Evolutionary conservation across 169 alveolate genomes (phyloP).

Genomic region (Amoebophrya sp.): DNA sequence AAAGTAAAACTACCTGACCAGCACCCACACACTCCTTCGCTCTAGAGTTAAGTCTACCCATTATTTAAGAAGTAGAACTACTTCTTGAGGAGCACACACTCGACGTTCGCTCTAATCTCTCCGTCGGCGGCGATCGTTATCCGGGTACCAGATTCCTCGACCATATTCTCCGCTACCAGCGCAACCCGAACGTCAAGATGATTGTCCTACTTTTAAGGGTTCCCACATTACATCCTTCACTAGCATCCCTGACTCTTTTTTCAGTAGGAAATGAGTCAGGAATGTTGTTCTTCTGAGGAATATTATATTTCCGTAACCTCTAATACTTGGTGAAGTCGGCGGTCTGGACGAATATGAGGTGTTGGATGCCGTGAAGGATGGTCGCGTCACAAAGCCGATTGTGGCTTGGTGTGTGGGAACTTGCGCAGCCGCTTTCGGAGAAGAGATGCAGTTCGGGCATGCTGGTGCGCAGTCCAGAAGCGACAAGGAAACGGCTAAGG

Average conservation of each 20-base stretch:
- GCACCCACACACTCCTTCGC: too few relatives aligned
- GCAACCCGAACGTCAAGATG: slow-evolving; percentile 41
- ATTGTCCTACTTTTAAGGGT: too few relatives aligned
- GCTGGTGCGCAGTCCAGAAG: background rate
- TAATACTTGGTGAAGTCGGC: slow-evolving; percentile 51
- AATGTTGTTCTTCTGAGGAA: too few relatives aligned
- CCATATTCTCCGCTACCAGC: slow-evolving; percentile 54
- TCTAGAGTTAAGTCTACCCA: too few relatives aligned
- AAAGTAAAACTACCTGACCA: too few relatives aligned
- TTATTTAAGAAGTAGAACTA: too few relatives aligned
- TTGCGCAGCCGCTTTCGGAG: slow-evolving; percentile 9
- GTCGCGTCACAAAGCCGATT: slow-evolving; percentile 54
- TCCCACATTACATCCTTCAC: too few relatives aligned
- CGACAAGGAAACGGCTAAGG: background rate
- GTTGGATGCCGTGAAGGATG: slow-evolving; percentile 46
- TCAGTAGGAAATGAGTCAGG: too few relatives aligned
- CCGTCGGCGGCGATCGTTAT: slow-evolving; percentile 46
- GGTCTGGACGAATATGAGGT: slow-evolving; percentile 43
- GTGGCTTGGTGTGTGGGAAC: slow-evolving; percentile 59
- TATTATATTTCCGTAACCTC: slow-evolving; percentile 42
- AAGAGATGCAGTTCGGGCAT: slow-evolving; percentile 30
- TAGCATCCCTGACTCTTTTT: too few relatives aligned
- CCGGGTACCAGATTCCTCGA: slow-evolving; percentile 53
- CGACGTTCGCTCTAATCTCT: too few relatives aligned
- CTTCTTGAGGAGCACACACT: too few relatives aligned